Evolutionary conservation across 148 eudicot species (phyloP), one percentile per base, ranked within the genome.

Genomic region (Rhododendron ferrugineum): DNA sequence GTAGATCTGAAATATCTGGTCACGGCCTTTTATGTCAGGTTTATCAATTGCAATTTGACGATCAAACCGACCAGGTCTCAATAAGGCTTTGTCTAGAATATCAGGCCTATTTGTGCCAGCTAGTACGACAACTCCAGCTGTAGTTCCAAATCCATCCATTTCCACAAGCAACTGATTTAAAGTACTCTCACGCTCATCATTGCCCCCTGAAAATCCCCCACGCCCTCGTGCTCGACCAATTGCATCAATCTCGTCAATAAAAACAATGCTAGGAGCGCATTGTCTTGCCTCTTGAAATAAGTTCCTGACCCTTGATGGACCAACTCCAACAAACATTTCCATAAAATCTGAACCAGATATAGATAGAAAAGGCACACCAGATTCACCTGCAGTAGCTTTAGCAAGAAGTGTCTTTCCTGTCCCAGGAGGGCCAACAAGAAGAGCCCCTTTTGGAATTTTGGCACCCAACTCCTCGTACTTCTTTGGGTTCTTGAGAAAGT

Each of bases 321-420:
- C 96, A 81, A 93, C 94, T 49, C 96, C 96, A 66, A 91, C 93
- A 88, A 93, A 93, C 96, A 92, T 91, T 78, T 93, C 96, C 92
- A 92, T 89, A 86, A 93, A 93, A 86, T 92, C 96, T n/a, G 93
- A 92, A 26, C 91, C 96, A 36, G 94, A 90, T 80, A 93, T 89
- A 13, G 94, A 92, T 18, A 93, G 85, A 66, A 93, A 93, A 68
- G 94, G 94, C 42, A 93, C 94, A 47, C 83, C 91, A 58, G 93
- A 90, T 86, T 93, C 96, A 37, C 96, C 96, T 9, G 96, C 96
- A 76, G 93, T 91, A 60, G 96, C 94, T 87, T 91, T 91, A 14
- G 94, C 94, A 28, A 93, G 93, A 84, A 93, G 94, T 16, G 94
- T 93, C 86, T 93, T 93, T 2, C 96, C 96, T 11, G 96, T 93